Evolutionary conservation across 164 flowering plant genomes (phyloP).

Genomic region (Buxus sempervirens): DNA sequence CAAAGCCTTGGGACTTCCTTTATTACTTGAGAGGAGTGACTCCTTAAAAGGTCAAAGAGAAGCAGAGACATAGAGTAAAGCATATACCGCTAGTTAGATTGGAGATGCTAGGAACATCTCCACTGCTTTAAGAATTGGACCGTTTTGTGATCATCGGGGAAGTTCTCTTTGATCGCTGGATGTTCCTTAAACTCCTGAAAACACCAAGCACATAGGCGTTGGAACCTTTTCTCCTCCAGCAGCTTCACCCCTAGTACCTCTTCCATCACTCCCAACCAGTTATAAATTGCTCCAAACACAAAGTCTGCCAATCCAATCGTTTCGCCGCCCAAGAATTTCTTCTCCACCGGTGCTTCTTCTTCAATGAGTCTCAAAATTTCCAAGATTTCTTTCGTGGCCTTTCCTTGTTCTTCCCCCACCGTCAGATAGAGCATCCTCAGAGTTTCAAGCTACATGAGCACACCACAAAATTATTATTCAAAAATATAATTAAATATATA

Average conservation of each 20-base stretch:
- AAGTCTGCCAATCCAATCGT: conserved; percentile 34
- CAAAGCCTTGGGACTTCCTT: too few relatives aligned
- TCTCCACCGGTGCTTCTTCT: conserved; percentile 27
- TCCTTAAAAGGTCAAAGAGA: too few relatives aligned
- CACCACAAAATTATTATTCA: too few relatives aligned
- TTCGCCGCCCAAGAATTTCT: conserved; percentile 33
- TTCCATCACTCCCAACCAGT: conserved; percentile 26
- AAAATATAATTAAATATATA: too few relatives aligned
- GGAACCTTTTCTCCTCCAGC: conserved; percentile 24
- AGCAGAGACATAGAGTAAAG: too few relatives aligned
- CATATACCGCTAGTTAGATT: too few relatives aligned
- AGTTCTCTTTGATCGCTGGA: conserved; percentile 29
- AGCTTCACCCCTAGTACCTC: conserved; percentile 22
- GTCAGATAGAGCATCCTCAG: conserved; percentile 9
- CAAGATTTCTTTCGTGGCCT: conserved; percentile 26
- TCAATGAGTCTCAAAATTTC: conserved; percentile 29
- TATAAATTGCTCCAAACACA: conserved; percentile 29
- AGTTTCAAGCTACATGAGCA: conserved; percentile 6
- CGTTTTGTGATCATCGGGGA: conserved; percentile 23
- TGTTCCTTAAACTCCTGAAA: conserved; percentile 21
- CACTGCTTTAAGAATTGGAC: conserved; percentile 9
- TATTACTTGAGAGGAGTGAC: too few relatives aligned
- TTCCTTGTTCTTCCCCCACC: conserved; percentile 33
- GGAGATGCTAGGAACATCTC: conserved; percentile 12
- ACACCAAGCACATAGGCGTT: conserved; percentile 33